A percentile compares a stretch with the other conserved stretches of the same genome.
Conservation (phyloP, 2,329 filamentous ascomycete species). For the Hypoxylon sp. region DNA sequence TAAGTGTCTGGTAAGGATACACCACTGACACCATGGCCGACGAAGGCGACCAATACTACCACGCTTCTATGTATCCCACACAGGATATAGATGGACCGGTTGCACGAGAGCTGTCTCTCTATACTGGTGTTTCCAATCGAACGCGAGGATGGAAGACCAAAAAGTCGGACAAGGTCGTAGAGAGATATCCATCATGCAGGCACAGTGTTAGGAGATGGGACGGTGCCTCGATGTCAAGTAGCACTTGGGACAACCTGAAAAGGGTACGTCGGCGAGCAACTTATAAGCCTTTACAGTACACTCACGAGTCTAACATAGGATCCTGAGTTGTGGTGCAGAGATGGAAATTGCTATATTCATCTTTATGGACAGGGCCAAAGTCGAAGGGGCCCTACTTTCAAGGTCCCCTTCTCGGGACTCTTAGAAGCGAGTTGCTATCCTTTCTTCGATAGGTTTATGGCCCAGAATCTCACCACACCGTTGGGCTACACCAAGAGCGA, state of each 20-base stretch:
- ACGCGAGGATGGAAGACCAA: constrained; percentile 49
- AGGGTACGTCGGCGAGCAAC: constrained; percentile 51
- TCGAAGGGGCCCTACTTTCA: constrained; percentile 72
- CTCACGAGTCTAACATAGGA: constrained; percentile 62
- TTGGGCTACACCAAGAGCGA: constrained; percentile 38
- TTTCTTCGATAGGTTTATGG: constrained; percentile 64
- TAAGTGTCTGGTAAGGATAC: no score
- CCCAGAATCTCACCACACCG: constrained; percentile 43
- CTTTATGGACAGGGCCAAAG: constrained; percentile 73
- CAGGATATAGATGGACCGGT: constrained; percentile 27
- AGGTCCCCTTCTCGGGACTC: constrained; percentile 66
- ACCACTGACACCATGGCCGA: constrained; percentile 13
- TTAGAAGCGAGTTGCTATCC: constrained; percentile 66
- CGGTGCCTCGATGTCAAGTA: constrained; percentile 54
- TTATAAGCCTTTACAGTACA: neutral
- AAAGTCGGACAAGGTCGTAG: constrained; percentile 45
- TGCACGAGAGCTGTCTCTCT: constrained; percentile 39
- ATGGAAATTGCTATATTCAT: constrained; percentile 75
- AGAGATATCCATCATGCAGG: constrained; percentile 39
- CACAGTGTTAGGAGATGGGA: constrained; percentile 60
- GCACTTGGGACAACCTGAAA: constrained; percentile 57
- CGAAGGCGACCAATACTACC: constrained; percentile 1
- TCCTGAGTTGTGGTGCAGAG: constrained; percentile 72
- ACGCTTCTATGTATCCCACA: neutral
- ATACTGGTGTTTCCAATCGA: constrained; percentile 48